Base-by-base conservation (phyloP, 306 rosid species). In the Cucumis melo region DNA sequence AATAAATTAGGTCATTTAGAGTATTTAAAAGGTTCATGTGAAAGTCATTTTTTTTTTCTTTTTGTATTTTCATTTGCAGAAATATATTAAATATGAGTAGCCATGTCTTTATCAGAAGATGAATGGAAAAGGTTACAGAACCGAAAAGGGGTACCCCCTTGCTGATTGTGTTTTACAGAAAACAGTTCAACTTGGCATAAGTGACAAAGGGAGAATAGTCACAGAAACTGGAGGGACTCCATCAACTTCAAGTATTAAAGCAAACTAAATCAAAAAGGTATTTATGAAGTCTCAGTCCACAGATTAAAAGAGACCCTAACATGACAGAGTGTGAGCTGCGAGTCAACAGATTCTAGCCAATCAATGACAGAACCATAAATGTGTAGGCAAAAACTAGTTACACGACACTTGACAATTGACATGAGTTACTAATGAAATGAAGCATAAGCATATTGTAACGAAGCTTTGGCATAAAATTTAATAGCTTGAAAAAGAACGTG, bases 1-100 rank as follows among this genome's bases (percentile, higher is more conserved):
- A 82, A 81, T 81, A 80, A 74, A 80, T 87, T 80, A 86, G 77
- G 58, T 78, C 84, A 63, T 65, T 41, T 72, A 78, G 73, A 74
- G 38, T 46, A 15, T 71, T 70, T 71, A 46, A 48, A 48, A 27
- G 38, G 39, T 48, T 24, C 41, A 50, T 24, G 55, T 48, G 50
- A 71, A 50, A 48, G 7, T 8, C 41, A 46, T 9, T 2, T 3
- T 71, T 72, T 72, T 71, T 36, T 36, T 36, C 5, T n/a, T n/a
- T n/a, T n/a, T n/a, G n/a, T n/a, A 1, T 46, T 51, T n/a, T 5
- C 16, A n/a, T 70, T 24, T 7, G 14, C 41, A 14, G 50, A 29
- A 71, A 15, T 71, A 27, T 48, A n/a, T 66, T 50, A 41, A 39
- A 38, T 39, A 66, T n/a, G 51, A 17, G 53, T 11, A n/a, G 21